Percentiles rank a stretch among this genome's conserved stretches.
Conservation (phyloP, 352 stramenopile species). For the Globisporangium okanoganense region DNA sequence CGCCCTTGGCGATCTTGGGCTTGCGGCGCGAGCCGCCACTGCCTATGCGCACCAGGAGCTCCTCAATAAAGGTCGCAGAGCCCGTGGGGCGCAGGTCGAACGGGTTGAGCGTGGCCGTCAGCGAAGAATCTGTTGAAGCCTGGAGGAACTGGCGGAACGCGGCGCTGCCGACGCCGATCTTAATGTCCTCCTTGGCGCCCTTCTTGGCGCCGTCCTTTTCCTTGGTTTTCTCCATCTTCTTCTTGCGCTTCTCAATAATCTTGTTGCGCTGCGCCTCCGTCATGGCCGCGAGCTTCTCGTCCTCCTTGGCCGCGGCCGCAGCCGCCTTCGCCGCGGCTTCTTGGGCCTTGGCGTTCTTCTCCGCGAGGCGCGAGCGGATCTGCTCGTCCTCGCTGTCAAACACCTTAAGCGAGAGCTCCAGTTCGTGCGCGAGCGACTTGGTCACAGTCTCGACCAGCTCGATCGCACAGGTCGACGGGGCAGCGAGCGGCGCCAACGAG, state of each 20-base stretch:
- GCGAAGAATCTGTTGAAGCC: constrained; percentile 9
- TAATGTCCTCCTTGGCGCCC: constrained; percentile 57
- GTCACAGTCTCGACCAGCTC: constrained; percentile 47
- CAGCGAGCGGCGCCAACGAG: constrained; percentile 12
- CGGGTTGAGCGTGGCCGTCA: constrained; percentile 28
- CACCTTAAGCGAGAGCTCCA: constrained; percentile 45
- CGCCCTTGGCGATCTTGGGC: constrained; percentile 89
- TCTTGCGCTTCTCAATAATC: constrained; percentile 74
- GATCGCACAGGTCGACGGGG: constrained; percentile 31
- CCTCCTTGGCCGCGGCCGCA: constrained; percentile 70
- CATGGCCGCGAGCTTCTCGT: constrained; percentile 81
- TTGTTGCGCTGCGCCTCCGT: constrained; percentile 69
- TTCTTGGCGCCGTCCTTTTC: constrained; percentile 77
- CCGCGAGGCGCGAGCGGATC: constrained; percentile 44
- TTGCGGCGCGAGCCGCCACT: constrained; percentile 76
- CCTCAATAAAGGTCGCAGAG: constrained; percentile 49
- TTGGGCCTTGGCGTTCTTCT: constrained; percentile 61
- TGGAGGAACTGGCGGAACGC: constrained; percentile 53
- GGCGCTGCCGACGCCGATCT: constrained; percentile 60
- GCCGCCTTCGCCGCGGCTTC: constrained; percentile 68
- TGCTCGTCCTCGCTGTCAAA: constrained; percentile 60
- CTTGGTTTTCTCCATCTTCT: constrained; percentile 83
- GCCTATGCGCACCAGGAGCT: constrained; percentile 57
- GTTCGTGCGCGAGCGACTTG: constrained; percentile 38
- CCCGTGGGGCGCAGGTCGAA: constrained; percentile 59